A percentile compares a stretch with the other conserved stretches of the same genome.
Evolutionary conservation across 148 eudicot species (phyloP).

Genomic region (Drosera capensis): DNA sequence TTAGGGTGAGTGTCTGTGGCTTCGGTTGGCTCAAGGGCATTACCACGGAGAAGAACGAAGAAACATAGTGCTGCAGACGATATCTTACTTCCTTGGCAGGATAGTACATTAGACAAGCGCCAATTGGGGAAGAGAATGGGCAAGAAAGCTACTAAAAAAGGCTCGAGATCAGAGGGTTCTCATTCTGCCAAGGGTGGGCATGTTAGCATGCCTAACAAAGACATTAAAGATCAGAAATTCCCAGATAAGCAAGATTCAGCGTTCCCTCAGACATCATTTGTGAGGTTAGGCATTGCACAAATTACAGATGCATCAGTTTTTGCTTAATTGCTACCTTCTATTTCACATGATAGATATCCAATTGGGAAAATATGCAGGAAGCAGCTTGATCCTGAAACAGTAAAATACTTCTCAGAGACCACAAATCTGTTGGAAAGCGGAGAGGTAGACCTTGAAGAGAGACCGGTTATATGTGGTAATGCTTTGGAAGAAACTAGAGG

Average conservation of each 20-base stretch:
- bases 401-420: constrained; percentile 68
- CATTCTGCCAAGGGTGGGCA: constrained; percentile 12
- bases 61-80: constrained; percentile 11
- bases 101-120: constrained; percentile 7
- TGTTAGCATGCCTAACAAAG: constrained; percentile 10
- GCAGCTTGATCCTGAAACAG: constrained; percentile 82
- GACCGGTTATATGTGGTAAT: constrained; percentile 55
- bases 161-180: constrained; percentile 18
- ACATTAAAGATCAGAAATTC: constrained; percentile 16
- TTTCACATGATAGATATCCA: neutral
- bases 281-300: constrained; percentile 32
- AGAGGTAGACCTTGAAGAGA: constrained; percentile 60
- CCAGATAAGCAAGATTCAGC: constrained; percentile 14
- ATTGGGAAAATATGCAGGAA: constrained; percentile 25
- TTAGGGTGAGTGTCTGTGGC: constrained; percentile 38
- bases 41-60: constrained; percentile 27
- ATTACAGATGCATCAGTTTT: neutral
- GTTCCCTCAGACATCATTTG: constrained; percentile 26
- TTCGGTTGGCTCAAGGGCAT: constrained; percentile 37
- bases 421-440: constrained; percentile 55
- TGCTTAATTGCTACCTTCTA: neutral
- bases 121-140: constrained; percentile 28
- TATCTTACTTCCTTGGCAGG: constrained; percentile 17
- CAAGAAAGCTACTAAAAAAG: constrained; percentile 29
- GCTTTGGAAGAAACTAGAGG: constrained; percentile 89